Evolutionary conservation across 2,329 filamentous ascomycete genomes (phyloP).

Genomic region (Samsoniella hepiali): DNA sequence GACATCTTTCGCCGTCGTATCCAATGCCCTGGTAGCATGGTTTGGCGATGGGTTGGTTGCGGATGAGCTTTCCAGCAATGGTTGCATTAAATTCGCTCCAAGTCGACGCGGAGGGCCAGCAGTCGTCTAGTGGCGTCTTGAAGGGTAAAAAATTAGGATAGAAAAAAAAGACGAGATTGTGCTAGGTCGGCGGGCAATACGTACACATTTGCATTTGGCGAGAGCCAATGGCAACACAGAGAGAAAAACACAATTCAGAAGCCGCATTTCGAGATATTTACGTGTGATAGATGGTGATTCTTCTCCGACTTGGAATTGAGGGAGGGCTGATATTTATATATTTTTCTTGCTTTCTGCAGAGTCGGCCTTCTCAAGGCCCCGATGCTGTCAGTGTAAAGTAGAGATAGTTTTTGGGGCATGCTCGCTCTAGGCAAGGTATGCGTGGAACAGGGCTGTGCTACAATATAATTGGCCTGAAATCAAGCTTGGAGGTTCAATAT

Average conservation of each 20-base stretch:
- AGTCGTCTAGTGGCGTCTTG: neutral
- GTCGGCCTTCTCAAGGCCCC: too few species aligned
- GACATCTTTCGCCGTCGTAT: neutral
- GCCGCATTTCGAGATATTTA: neutral
- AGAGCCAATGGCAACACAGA: neutral
- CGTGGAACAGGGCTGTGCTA: too few species aligned
- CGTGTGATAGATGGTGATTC: neutral
- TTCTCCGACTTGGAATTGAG: too few species aligned
- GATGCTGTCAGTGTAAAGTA: too few species aligned
- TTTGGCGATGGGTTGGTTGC: neutral
- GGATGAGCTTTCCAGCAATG: neutral
- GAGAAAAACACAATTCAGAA: neutral
- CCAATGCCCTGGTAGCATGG: slow-evolving; percentile 2
- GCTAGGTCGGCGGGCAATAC: neutral
- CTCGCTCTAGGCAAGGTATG: neutral
- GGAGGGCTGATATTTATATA: too few species aligned
- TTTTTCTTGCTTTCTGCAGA: too few species aligned
- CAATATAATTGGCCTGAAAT: neutral
- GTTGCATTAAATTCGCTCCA: neutral
- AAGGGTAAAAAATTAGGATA: neutral
- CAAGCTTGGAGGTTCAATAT: neutral
- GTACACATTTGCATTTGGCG: neutral
- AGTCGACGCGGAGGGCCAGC: neutral
- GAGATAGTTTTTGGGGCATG: neutral
- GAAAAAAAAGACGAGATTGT: neutral